Base-by-base conservation (phyloP, 306 rosid genomes). In the Castanospermum australe region DNA sequence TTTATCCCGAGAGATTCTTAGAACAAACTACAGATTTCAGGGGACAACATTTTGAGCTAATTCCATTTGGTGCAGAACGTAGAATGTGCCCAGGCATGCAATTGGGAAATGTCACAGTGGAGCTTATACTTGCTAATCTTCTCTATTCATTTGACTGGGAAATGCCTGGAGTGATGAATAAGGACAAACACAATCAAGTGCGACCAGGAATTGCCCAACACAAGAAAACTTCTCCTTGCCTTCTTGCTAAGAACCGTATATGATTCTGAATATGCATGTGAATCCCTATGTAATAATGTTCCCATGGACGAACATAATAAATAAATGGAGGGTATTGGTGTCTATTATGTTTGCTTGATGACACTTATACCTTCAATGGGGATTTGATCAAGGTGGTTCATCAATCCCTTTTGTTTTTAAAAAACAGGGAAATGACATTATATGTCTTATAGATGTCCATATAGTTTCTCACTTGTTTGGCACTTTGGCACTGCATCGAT, bases 111-210 rank as follows among this genome's bases (percentile, higher is more conserved):
- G 18, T 5, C 22, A 22, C 18, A 0, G n/a, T 77, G 20, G 82
- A 82, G 64, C 82, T 82, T 30, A 35, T 66, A 11, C 74, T 82
- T 10, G 86, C 79, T 5, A 82, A 70, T 62, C 82, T 82, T 4
- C 38, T 82, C 1, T 56, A 70, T 41, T 35, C 45, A 21, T 76
- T 82, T 41, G 54, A 82, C 11, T 76, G 82, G 82, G 70, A 82
- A 71, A 21, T 82, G 52, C 79, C 82, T 21, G 1, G 33, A 39
- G 75, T 75, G 10, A 15, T 63, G 75, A 54, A 2, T 28, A 70
- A 77, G 15, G 86, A 82, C 20, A 1, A 77, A 9, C 68, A 71
- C 50, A 70, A 47, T 77, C 70, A n/a, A 44, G 70, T 70, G 12
- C 54, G 67, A 9, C 17, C 30, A 2, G 86, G 82, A 25, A 0